phyloP scores from a whole-genome alignment of 2,329 filamentous ascomycete species.

The Paracamarosporium sp. region DNA sequence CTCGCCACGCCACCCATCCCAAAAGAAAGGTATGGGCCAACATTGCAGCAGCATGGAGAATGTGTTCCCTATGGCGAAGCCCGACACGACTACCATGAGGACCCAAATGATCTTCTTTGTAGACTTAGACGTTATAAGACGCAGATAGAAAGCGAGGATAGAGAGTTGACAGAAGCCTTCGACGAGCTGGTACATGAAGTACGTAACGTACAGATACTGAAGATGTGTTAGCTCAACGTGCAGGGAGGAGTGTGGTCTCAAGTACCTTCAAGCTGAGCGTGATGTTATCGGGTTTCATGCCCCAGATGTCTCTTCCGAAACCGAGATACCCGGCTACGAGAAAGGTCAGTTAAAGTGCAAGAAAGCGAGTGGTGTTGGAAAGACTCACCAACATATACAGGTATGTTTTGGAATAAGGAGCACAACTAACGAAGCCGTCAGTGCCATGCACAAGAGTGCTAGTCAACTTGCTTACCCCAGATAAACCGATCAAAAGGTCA shows the following conservation, averaged over 20 bases:
- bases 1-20: constrained; percentile 50
- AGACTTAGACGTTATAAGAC: constrained; percentile 30
- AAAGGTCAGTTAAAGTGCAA: not conserved
- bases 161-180: constrained; percentile 37
- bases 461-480: constrained; percentile 25
- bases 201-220: constrained; percentile 33
- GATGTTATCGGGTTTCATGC: constrained; percentile 32
- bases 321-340: constrained; percentile 26
- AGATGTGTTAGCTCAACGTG: not conserved
- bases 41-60: constrained; percentile 45
- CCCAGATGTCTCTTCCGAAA: constrained; percentile 41
- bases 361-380: not conserved
- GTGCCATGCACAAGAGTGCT: not conserved
- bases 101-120: constrained; percentile 24
- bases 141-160: constrained; percentile 40
- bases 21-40: constrained; percentile 46
- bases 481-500: constrained; percentile 34
- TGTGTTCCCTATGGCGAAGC: constrained; percentile 34
- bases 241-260: not conserved
- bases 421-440: constrained; percentile 18
- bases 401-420: constrained; percentile 32
- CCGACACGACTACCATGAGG: constrained; percentile 25
- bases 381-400: constrained; percentile 22
- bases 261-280: constrained; percentile 28
- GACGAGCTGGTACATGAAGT: constrained; percentile 37